Percentiles rank a stretch among this genome's conserved stretches.
Conservation (phyloP, 108 stramenopile species). For the Pseudonitzschia pungens region DNA sequence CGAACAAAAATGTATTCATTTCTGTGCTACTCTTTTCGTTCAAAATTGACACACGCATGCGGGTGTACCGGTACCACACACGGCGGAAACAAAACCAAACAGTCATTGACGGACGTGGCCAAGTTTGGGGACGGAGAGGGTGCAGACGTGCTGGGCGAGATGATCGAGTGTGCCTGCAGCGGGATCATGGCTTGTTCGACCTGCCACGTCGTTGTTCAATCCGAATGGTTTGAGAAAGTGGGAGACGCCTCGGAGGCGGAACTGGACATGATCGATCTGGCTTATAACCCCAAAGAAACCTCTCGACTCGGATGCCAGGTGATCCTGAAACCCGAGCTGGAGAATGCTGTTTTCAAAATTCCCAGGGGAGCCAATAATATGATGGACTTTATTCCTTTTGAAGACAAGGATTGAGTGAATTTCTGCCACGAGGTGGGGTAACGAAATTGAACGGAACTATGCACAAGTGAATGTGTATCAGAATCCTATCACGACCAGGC, state of each 20-base stretch:
- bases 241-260: constrained; percentile 58
- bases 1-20: not conserved
- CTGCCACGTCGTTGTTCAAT: constrained; percentile 60
- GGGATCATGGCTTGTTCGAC: constrained; percentile 83
- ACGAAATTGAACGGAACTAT: not conserved
- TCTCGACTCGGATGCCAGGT: constrained; percentile 76
- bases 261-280: constrained; percentile 76
- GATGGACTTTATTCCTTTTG: constrained; percentile 71
- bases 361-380: constrained; percentile 62
- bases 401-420: constrained; percentile 17
- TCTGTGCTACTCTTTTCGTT: no score
- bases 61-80: not conserved
- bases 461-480: no score
- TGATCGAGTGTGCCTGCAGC: constrained; percentile 71
- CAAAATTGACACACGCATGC: not conserved
- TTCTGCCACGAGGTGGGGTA: not conserved
- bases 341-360: constrained; percentile 55
- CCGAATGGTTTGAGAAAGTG: constrained; percentile 58
- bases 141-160: constrained; percentile 43
- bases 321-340: constrained; percentile 41
- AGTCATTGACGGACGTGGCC: constrained; percentile 52
- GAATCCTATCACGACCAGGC: no score
- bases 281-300: constrained; percentile 47
- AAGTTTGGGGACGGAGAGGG: constrained; percentile 50
- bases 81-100: constrained; percentile 18